A percentile compares a stretch with the other conserved stretches of the same genome.
Evolutionary conservation across 345 rosid genomes (phyloP).

Genomic region (Moricandia moricandioides): DNA sequence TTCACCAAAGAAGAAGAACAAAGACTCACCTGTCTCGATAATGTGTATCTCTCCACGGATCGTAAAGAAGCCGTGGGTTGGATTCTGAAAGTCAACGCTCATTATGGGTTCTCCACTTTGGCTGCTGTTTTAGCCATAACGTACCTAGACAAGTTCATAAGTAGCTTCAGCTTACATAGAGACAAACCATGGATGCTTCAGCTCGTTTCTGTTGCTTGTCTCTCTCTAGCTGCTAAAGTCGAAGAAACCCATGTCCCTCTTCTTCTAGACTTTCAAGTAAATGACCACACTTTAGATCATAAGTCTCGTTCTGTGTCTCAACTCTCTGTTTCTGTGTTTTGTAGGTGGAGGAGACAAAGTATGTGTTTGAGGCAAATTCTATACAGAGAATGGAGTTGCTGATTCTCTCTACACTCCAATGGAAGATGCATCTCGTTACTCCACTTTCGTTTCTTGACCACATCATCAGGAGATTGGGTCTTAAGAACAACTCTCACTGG

Average conservation of each 20-base stretch:
- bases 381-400: conserved; percentile 96
- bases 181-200: conserved; percentile 94
- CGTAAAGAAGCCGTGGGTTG: conserved; percentile 70
- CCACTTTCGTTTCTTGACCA: conserved; percentile 81
- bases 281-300: not conserved
- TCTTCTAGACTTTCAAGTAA: conserved; percentile 82
- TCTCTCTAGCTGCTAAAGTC: conserved; percentile 90
- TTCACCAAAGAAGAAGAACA: conserved; percentile 60
- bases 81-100: conserved; percentile 68
- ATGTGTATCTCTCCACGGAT: conserved; percentile 39
- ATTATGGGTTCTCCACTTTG: conserved; percentile 63
- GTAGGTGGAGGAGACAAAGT: conserved; percentile 72
- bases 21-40: conserved; percentile 26
- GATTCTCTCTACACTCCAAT: conserved; percentile 72
- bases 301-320: conserved; percentile 11
- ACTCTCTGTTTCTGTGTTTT: not conserved
- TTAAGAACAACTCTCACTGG: conserved; percentile 57
- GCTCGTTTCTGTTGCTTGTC: conserved; percentile 79
- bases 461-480: conserved; percentile 66
- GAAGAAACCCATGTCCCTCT: conserved; percentile 88
- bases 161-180: conserved; percentile 43
- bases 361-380: conserved; percentile 75
- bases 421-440: conserved; percentile 93
- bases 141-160: conserved; percentile 81
- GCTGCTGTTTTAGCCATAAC: conserved; percentile 74